phyloP scores from a whole-genome alignment of 768 basidiomycete species.

The Kwoniella bestiolae region DNA sequence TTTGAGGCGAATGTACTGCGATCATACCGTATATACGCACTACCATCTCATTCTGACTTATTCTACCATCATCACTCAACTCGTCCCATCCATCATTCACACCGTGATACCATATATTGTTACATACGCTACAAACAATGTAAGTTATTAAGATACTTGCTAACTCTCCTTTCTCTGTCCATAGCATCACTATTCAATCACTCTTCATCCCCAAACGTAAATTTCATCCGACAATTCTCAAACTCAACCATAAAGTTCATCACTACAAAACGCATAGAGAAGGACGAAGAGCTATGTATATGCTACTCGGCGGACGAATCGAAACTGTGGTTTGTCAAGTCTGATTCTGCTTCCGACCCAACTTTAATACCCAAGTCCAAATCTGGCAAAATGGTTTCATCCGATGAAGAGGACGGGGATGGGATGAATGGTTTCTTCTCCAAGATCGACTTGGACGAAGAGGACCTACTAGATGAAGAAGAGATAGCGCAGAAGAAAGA shows the following conservation, averaged over 20 bases:
- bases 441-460: neutral
- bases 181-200: constrained; percentile 55
- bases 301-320: constrained; percentile 55
- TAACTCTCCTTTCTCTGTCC: neutral
- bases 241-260: constrained; percentile 46
- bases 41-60: neutral
- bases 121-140: neutral
- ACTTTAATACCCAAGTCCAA: neutral
- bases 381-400: neutral
- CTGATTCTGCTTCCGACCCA: neutral
- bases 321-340: constrained; percentile 53
- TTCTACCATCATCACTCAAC: neutral
- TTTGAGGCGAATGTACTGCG: neutral
- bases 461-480: constrained; percentile 4
- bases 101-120: neutral
- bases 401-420: neutral
- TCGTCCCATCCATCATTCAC: neutral
- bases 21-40: neutral
- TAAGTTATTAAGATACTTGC: neutral
- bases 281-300: constrained; percentile 53
- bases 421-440: neutral
- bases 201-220: constrained; percentile 55
- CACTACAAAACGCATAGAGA: constrained; percentile 36
- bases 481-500: neutral
- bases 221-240: constrained; percentile 47